phyloP scores from a whole-genome alignment of 2,329 filamentous ascomycete species.

The Calcarisporium arbuscula region DNA sequence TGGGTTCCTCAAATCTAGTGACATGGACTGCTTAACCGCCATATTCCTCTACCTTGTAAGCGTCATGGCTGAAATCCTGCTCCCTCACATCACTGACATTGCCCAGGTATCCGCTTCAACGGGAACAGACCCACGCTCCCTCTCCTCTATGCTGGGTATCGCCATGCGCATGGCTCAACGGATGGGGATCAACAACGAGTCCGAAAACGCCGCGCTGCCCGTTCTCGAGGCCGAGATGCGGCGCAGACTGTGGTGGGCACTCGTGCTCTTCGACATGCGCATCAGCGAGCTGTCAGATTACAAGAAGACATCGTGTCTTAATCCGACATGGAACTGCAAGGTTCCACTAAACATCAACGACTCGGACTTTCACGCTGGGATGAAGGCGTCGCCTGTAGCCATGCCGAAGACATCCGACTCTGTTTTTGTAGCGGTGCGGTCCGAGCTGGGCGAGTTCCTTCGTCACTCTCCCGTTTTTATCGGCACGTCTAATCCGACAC shows the following conservation, averaged over 20 bases:
- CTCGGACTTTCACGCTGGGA: slow-evolving; percentile 32
- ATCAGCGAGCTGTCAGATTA: slow-evolving; percentile 44
- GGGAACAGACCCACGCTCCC: slow-evolving; percentile 39
- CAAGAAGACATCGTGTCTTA: slow-evolving; percentile 20
- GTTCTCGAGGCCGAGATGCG: slow-evolving; percentile 52
- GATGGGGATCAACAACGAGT: slow-evolving; percentile 49
- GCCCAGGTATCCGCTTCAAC: slow-evolving; percentile 40
- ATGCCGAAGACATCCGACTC: no score
- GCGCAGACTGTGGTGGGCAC: slow-evolving; percentile 55
- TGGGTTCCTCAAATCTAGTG: slow-evolving; percentile 40
- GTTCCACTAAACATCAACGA: slow-evolving; percentile 38
- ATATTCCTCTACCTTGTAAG: slow-evolving; percentile 50
- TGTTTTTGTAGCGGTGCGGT: slow-evolving; percentile 32
- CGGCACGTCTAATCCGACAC: slow-evolving; percentile 21
- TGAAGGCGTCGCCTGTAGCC: no score
- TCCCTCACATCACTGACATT: neutral
- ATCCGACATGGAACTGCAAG: slow-evolving; percentile 34
- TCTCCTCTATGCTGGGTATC: slow-evolving; percentile 46
- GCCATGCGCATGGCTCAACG: slow-evolving; percentile 51
- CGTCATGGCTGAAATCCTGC: neutral
- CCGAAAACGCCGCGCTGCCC: slow-evolving; percentile 15
- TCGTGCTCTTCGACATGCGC: slow-evolving; percentile 51
- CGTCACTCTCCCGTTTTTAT: slow-evolving; percentile 27
- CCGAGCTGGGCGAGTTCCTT: slow-evolving; percentile 31
- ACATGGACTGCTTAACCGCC: slow-evolving; percentile 49